Base-by-base conservation (phyloP, 2,329 filamentous ascomycete genomes). In the Thelonectria discophora region DNA sequence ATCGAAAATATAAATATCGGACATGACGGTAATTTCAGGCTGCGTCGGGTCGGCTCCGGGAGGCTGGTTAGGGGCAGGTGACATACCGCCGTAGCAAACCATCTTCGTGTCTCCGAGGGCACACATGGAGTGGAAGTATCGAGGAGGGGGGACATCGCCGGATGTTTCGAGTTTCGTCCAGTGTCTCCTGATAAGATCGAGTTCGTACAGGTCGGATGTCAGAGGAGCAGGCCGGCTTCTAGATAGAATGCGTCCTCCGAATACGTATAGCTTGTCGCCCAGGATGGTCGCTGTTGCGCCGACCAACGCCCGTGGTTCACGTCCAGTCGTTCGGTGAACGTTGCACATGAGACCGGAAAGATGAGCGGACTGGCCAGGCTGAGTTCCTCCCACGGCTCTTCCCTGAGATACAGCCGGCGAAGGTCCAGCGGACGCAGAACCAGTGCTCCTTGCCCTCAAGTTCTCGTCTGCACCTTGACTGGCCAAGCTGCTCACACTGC, bases 11-110 rank as follows among this genome's bases (percentile, higher is more conserved):
- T 98, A 92, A 57, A 98, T 93, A 78, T 99, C 95, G 7, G 94
- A 97, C 94, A 99, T 97, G 58, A 98, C 95, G 2, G 93, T 90
- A 5, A 98, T 92, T 72, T 97, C 94, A 39, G 93, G 88, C 69
- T 93, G 91, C 56, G 88, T 81, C 61, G 82, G 80, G 11, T 82
- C 80, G 15, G 78, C 76, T 20, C 78, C 74, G 48, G 77, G 71
- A 34, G 83, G 76, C 46, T 84, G 80, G 58, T 80, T 83, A 7
- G 84, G 80, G 11, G 88, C 86, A 1, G 94, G 94, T 10, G 94
- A 97, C 95, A 99, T 99, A 69, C 95, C 95, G 60, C 95, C 95
- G 77, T 98, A 99, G 78, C 94, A 98, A 3, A 99, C 94, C 76
- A 99, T 84, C 77, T 98, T 99, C 3, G 93, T 94, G 74, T 98